phyloP scores from a whole-genome alignment of 306 rosid genomes.

The Trifolium subterraneum region DNA sequence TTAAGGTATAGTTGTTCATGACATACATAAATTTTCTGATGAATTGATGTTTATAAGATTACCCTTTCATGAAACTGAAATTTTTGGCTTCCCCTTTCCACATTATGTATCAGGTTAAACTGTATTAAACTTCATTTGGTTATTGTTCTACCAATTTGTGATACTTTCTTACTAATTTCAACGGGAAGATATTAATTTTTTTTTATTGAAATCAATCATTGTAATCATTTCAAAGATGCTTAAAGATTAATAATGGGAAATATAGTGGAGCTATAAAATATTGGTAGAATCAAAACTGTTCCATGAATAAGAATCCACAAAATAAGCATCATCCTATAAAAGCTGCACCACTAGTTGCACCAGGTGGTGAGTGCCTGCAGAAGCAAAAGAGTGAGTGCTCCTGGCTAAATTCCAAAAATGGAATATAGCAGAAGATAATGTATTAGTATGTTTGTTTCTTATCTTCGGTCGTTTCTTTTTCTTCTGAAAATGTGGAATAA shows the following conservation, averaged over 20 bases:
- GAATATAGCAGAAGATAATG: slow-evolving; percentile 33
- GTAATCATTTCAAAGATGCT: slow-evolving; percentile 39
- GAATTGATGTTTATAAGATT: slow-evolving; percentile 13
- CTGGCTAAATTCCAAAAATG: slow-evolving; percentile 35
- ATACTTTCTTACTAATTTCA: slow-evolving; percentile 21
- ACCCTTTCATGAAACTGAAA: slow-evolving; percentile 24
- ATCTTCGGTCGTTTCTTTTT: not conserved
- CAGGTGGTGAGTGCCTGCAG: slow-evolving; percentile 3
- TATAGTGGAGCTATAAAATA: slow-evolving; percentile 32
- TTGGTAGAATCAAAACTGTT: slow-evolving; percentile 28
- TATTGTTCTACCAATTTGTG: slow-evolving; percentile 19
- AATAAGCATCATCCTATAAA: not conserved
- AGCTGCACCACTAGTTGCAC: slow-evolving; percentile 23
- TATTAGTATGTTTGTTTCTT: not conserved
- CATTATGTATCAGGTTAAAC: slow-evolving; percentile 17
- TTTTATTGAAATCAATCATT: slow-evolving; percentile 32
- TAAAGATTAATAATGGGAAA: slow-evolving; percentile 27
- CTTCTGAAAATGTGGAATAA: slow-evolving; percentile 32
- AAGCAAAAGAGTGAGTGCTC: slow-evolving; percentile 39
- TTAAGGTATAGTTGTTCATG: slow-evolving; percentile 32
- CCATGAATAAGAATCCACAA: slow-evolving; percentile 22
- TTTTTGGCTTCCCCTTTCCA: slow-evolving; percentile 1
- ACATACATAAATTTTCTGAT: slow-evolving; percentile 28
- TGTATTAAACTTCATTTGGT: slow-evolving; percentile 14
- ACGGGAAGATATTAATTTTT: slow-evolving; percentile 11